Evolutionary conservation across 169 alveolate genomes (phyloP), one percentile per base, ranked within the genome.

Genomic region (Cyclospora cayetanensis): DNA sequence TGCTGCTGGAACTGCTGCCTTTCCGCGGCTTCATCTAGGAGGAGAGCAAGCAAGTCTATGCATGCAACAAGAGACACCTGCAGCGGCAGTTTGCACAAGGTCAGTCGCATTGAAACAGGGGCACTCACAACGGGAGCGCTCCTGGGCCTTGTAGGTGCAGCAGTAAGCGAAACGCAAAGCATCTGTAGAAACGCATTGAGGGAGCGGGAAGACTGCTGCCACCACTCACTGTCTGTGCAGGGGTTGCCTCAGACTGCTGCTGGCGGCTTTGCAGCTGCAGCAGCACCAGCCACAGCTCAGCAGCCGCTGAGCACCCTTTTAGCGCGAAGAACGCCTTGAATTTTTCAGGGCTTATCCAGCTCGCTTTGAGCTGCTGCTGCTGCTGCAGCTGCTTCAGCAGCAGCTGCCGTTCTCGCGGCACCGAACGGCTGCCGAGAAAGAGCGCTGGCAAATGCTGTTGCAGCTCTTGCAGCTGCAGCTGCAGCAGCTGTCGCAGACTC

Each of bases 81-180:
- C 63, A 72, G 84, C 84, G 41, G 84, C 84, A 72, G 84, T 60
- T n/a, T n/a, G n/a, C 35, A n/a, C 84, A 72, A 60, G 63, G 41
- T 34, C 84, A 72, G 80, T 2, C 29, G n/a, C 50, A 66, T n/a
- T 46, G 35, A 66, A 4, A 7, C 60, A 20, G 63, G 34, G 27
- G 63, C 63, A 15, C n/a, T n/a, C n/a, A n/a, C n/a, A n/a, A n/a
- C n/a, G n/a, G n/a, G n/a, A n/a, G n/a, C n/a, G n/a, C n/a, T n/a
- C n/a, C n/a, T n/a, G n/a, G n/a, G n/a, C n/a, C n/a, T n/a, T n/a
- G 20, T 4, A 11, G 53, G 31, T 29, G 50, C 63, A 2, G 53
- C 84, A 37, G 77, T 42, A n/a, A 4, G 43, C n/a, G 77, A 37
- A 65, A 65, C 9, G 43, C n/a, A 42, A 37, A 65, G 31, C 9